Percentiles rank a stretch among this genome's conserved stretches.
phyloP scores from a whole-genome alignment of 257 asterid species.

The Jacaranda copaia region DNA sequence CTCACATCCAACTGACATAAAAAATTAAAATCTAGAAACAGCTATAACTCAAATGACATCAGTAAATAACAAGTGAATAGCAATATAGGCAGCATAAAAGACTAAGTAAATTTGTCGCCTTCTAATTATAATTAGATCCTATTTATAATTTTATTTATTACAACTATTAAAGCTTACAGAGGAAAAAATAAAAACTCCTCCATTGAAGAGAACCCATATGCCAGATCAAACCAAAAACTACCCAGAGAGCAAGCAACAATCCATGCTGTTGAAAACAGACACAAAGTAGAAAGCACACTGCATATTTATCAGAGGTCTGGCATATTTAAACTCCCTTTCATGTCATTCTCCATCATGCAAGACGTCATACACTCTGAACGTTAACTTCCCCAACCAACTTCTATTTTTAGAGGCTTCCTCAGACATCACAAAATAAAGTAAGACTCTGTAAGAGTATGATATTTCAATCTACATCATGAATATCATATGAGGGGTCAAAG shows the following conservation, averaged over 20 bases:
- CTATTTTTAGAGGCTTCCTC: background rate
- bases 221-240: background rate
- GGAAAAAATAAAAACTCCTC: background rate
- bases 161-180: background rate
- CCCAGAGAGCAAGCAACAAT: conserved; percentile 7
- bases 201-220: too few species aligned
- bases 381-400: background rate
- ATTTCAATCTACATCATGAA: background rate
- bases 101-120: background rate
- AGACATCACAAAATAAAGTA: background rate
- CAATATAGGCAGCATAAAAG: background rate
- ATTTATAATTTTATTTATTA: background rate
- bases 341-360: background rate
- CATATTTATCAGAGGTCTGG: background rate
- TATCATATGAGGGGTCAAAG: background rate
- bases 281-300: background rate
- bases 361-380: background rate
- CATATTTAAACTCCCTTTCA: background rate
- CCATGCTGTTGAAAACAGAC: background rate
- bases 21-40: background rate
- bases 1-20: conserved; percentile 7
- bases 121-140: background rate
- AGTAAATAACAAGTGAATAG: background rate
- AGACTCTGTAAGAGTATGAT: background rate
- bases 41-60: background rate